phyloP scores from a whole-genome alignment of 345 rosid genomes.

The Carallia brachiata region DNA sequence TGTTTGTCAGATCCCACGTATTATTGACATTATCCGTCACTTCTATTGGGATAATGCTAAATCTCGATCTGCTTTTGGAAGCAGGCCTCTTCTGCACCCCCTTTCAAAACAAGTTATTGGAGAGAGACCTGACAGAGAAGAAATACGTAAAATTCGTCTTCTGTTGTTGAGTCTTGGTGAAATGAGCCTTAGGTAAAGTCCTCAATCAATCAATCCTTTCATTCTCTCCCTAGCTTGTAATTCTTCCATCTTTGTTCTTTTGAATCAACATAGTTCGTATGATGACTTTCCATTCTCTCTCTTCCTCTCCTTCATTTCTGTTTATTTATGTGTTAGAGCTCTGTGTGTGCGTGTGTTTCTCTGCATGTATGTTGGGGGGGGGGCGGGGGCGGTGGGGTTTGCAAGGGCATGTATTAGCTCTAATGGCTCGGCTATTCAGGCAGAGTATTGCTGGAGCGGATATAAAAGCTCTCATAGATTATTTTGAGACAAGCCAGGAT shows the following conservation, averaged over 20 bases:
- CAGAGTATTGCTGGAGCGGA: constrained; percentile 65
- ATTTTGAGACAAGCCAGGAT: constrained; percentile 89
- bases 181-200: constrained; percentile 84
- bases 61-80: constrained; percentile 60
- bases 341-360: no score
- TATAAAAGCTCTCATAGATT: constrained; percentile 66
- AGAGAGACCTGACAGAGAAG: constrained; percentile 80
- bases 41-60: constrained; percentile 81
- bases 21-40: constrained; percentile 71
- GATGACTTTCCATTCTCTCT: neutral
- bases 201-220: neutral
- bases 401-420: no score
- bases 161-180: constrained; percentile 91
- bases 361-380: no score
- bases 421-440: constrained; percentile 44
- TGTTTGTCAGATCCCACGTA: constrained; percentile 75
- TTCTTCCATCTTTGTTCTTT: no score
- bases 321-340: no score
- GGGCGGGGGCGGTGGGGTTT: no score
- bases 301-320: neutral
- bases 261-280: no score
- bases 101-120: constrained; percentile 50
- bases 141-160: constrained; percentile 90
- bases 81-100: constrained; percentile 80
- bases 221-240: no score